Conservation (phyloP, 164 flowering plant species). For the Echeveria elegans region DNA sequence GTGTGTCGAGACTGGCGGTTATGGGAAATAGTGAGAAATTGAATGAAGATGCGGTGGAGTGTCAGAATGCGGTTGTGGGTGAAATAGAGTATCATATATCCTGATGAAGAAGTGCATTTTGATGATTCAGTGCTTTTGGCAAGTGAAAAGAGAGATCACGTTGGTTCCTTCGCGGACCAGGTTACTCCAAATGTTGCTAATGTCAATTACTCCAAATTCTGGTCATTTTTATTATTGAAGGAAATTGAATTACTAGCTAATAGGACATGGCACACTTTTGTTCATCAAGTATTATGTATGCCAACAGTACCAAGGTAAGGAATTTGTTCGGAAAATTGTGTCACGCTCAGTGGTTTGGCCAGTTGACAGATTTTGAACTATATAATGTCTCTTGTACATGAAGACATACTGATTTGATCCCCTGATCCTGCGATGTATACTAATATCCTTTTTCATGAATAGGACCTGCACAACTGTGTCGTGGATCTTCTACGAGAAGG, state of each 20-base stretch:
- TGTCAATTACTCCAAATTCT: neutral
- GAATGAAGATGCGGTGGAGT: neutral
- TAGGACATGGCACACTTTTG: neutral
- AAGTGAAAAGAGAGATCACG: neutral
- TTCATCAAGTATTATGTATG: neutral
- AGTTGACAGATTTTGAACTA: neutral
- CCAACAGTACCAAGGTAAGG: neutral
- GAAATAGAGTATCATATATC: neutral
- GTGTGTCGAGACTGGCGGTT: neutral
- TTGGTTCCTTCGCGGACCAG: too few species aligned
- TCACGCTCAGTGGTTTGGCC: neutral
- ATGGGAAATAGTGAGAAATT: neutral
- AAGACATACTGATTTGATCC: neutral
- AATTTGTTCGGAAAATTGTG: neutral
- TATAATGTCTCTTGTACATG: neutral
- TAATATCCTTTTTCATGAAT: constrained; percentile 11
- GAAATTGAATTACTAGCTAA: neutral
- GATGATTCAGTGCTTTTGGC: neutral
- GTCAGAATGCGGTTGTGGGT: neutral
- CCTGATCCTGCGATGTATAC: neutral
- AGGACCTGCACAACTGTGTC: constrained; percentile 98
- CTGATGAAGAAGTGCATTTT: neutral
- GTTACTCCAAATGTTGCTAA: neutral
- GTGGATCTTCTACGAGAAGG: constrained; percentile 97
- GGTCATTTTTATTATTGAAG: neutral